A percentile compares a stretch with the other conserved stretches of the same genome.
Conservation (phyloP, 495 filamentous ascomycete species). For the Xylaria acuta region DNA sequence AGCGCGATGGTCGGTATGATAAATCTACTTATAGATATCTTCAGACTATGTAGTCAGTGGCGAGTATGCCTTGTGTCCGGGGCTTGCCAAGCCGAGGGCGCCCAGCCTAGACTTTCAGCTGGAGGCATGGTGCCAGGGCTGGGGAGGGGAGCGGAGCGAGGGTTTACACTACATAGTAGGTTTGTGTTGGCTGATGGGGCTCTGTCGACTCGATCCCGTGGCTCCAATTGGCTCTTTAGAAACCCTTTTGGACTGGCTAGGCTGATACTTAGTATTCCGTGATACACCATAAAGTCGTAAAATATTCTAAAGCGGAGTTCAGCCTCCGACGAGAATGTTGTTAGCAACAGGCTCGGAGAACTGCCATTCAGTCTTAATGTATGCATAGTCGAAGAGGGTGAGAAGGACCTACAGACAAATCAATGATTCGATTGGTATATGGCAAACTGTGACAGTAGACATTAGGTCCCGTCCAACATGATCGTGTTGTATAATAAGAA, state of each 20-base stretch:
- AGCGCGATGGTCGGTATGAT: not conserved
- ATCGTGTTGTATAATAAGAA: too few species aligned
- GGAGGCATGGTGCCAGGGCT: conserved; percentile 8
- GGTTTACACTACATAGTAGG: too few species aligned
- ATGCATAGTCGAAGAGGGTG: too few species aligned
- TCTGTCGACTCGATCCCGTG: not conserved
- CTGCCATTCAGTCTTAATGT: too few species aligned
- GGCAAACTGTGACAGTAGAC: not conserved
- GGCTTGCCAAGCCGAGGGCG: conserved; percentile 2
- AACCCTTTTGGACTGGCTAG: not conserved
- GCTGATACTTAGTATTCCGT: not conserved
- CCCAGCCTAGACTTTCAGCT: conserved; percentile 24
- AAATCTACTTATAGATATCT: not conserved
- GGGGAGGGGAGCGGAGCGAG: not conserved
- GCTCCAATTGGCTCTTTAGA: not conserved
- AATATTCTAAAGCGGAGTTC: not conserved
- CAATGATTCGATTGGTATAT: not conserved
- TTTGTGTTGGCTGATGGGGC: not conserved
- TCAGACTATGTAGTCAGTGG: not conserved
- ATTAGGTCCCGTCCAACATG: too few species aligned
- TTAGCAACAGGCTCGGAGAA: too few species aligned
- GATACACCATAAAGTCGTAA: too few species aligned
- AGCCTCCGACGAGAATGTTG: not conserved
- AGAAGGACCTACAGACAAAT: too few species aligned
- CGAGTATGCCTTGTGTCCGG: not conserved